Evolutionary conservation across 1,284 basidiomycete genomes (phyloP), one percentile per base, ranked within the genome.

Genomic region (Ganoderma sp.): DNA sequence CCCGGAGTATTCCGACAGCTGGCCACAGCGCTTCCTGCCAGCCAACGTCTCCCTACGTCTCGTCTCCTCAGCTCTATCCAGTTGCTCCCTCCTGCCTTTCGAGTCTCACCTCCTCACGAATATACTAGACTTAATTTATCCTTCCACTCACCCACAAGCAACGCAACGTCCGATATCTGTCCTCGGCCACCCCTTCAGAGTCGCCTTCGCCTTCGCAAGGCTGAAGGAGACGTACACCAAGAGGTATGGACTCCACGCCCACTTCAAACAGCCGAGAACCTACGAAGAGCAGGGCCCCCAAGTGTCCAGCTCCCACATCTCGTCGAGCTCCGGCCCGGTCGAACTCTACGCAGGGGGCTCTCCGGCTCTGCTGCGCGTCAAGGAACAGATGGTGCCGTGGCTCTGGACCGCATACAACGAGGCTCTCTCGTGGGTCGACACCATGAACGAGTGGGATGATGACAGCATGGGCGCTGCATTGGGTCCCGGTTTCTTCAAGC

Each of bases 361-460:
- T 14, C 25, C 52, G 14, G 17, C 12, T 3, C 52, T 54, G 3
- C 28, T 54, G 52, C 15, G 28, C 14, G 12, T 54, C 25, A 54
- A 54, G 52, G 7, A 54, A 12, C 52, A 54, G n/a, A 54, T 54
- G 52, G 52, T 15, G 25, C 52, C 52, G 3, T 54, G 52, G 52
- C 52, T 54, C 15, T 54, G 52, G 52, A 54, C 9, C 25, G 25
- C 52, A 4, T 54, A 12, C 25, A 54, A 54, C 52, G 3, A 54
- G 25, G 50, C 50, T 10, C 50, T 54, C n/a, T 48, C 45, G 45
- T n/a, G 9, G n/a, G n/a, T 48, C 45, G 28, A 54, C 50, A 25
- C 19, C 50, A 25, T 52, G 22, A 52, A 45, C 19, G 43, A 45
- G 3, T 45, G 15, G 15, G 5, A 5, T 17, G 43, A 45, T 19